Base-by-base conservation (phyloP, 2,329 filamentous ascomycete genomes). In the Teratosphaeria viscida region DNA sequence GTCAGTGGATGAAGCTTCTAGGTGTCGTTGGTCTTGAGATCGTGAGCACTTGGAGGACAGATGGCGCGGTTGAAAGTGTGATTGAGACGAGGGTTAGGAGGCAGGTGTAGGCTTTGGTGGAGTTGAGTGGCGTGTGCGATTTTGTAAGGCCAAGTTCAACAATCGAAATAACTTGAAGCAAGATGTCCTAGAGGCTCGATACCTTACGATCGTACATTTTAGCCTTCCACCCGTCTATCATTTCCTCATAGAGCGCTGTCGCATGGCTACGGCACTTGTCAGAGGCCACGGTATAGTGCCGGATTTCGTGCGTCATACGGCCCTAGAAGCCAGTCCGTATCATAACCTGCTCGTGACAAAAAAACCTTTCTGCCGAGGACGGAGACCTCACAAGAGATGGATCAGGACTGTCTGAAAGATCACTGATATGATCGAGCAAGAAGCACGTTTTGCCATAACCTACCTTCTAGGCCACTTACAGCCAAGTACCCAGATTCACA, bases 401-500 rank as follows among this genome's bases (percentile, higher is more conserved):
- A 49, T 49, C 43, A 49, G 43, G 43, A 23, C 43, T 49, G 19
- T 19, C 19, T 5, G 11, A 5, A 19, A 10, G 8, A 19, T 23
- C 16, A 23, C n/a, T n/a, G 6, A 19, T 19, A 23, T n/a, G 2
- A n/a, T 49, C 19, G 3, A 32, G 43, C 5, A 8, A 49, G 19
- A 49, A 19, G 43, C 43, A 49, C 1, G 19, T 11, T 49, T 2
- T 49, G 43, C 5, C 43, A 49, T 23, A 7, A 26, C 52, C 6
- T 23, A 54, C 27, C 19, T 23, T 14, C 6, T 23, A 4, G 29
- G 16, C 10, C 43, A 49, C 43, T 54, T 37, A 78, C 61, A 79
- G 63, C 70, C 68, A 74, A 32, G 69, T 75, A 16, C 77, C 77
- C 54, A 80, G 64, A 57, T 79, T 79, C 59, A 79, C 77, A 65